These are phyloP conservation scores for Suillus cothurnatus DNA, from an alignment of 768 basidiomycete species.

Conservation along the genomic window DNA sequence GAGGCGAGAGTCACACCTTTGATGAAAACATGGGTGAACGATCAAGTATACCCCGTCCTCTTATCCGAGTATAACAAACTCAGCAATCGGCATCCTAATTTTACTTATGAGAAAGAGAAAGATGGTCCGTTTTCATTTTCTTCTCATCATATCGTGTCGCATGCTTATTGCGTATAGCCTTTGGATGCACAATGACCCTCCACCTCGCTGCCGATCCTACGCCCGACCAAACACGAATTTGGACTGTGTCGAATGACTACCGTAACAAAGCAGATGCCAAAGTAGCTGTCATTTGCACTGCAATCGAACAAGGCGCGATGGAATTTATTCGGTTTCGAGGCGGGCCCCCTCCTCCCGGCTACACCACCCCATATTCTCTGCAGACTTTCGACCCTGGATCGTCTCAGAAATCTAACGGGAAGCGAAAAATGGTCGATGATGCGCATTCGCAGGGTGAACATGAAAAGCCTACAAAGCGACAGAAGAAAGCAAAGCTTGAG, in stretches of 20 bases:
- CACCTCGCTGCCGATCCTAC: constrained; percentile 37
- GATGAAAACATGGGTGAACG: constrained; percentile 46
- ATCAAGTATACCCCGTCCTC: constrained; percentile 48
- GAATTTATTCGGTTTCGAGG: constrained; percentile 64
- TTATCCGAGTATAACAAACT: constrained; percentile 48
- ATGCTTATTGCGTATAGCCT: constrained; percentile 41
- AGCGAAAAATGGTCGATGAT: constrained; percentile 37
- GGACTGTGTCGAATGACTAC: constrained; percentile 51
- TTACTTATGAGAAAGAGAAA: constrained; percentile 45
- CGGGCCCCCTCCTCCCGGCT: constrained; percentile 41
- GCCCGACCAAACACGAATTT: constrained; percentile 43
- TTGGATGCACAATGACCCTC: constrained; percentile 52
- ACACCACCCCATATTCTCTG: constrained; percentile 40
- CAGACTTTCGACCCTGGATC: constrained; percentile 24
- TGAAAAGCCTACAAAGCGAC: constrained; percentile 26
- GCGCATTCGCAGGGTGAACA: not conserved
- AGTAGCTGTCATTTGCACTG: constrained; percentile 52
- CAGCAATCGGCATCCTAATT: constrained; percentile 39
- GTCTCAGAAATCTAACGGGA: constrained; percentile 20
- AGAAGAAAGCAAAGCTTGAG: constrained; percentile 26
- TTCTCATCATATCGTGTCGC: not conserved
- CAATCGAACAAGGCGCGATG: constrained; percentile 56
- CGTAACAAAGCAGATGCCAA: constrained; percentile 63
- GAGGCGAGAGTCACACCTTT: constrained; percentile 49
- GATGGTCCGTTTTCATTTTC: constrained; percentile 45